Percentiles rank a stretch among this genome's conserved stretches.
These are phyloP conservation scores for Calocera cornea DNA, from an alignment of 768 basidiomycete genomes.

Conservation along the genomic window DNA sequence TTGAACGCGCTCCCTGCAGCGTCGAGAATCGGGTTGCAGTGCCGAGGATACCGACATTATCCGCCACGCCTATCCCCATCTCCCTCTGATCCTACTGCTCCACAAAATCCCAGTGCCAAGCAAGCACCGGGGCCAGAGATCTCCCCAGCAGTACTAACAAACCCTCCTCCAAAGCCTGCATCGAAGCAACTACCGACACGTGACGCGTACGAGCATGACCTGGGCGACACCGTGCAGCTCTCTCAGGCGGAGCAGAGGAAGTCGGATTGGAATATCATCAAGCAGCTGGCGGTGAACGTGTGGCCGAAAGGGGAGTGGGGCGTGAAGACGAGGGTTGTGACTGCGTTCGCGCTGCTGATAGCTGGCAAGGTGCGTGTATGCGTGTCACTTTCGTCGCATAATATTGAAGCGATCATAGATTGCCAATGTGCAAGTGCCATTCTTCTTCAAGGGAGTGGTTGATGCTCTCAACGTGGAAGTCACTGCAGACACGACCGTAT, in stretches of 20 bases:
- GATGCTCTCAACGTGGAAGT: slow-evolving; percentile 80
- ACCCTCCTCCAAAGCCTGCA: background rate
- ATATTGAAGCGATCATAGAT: slow-evolving; percentile 35
- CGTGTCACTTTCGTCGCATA: background rate
- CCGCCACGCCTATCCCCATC: background rate
- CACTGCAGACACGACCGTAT: slow-evolving; percentile 60
- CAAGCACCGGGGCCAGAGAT: background rate
- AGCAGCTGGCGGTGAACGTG: slow-evolving; percentile 68
- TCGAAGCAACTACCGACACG: background rate
- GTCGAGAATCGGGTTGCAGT: background rate
- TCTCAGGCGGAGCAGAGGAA: slow-evolving; percentile 38
- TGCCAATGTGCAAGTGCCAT: slow-evolving; percentile 95
- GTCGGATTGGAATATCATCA: slow-evolving; percentile 80
- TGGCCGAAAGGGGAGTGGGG: slow-evolving; percentile 73
- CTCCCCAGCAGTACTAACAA: background rate
- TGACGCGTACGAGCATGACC: background rate
- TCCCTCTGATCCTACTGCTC: background rate
- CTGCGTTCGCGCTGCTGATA: slow-evolving; percentile 69
- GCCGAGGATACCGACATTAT: background rate
- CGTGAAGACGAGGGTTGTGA: slow-evolving; percentile 65
- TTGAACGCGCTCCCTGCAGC: background rate
- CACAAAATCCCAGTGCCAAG: background rate
- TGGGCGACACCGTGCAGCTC: slow-evolving; percentile 10
- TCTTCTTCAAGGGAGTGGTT: slow-evolving; percentile 83
- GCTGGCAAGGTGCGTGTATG: slow-evolving; percentile 60